phyloP scores from a whole-genome alignment of 2,329 filamentous ascomycete genomes.

The Cladobotryum mycophilum region DNA sequence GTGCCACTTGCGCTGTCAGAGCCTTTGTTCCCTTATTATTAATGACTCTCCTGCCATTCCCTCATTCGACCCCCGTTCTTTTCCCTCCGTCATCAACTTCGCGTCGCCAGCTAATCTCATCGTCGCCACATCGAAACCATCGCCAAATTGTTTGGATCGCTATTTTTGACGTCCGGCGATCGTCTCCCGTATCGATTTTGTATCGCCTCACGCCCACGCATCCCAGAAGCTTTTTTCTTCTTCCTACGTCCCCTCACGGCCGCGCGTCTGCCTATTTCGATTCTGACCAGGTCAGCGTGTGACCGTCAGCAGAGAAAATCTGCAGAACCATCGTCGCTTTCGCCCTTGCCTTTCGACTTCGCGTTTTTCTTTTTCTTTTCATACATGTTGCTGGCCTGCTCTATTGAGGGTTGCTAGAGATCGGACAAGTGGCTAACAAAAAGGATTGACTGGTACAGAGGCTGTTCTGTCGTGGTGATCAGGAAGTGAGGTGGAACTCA shows the following conservation, averaged over 20 bases:
- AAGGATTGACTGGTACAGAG: conserved; percentile 23
- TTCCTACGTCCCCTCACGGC: not conserved
- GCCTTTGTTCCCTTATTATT: conserved; percentile 7
- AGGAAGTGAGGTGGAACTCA: conserved; percentile 32
- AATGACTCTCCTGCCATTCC: conserved; percentile 7
- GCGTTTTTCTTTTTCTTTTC: too few relatives aligned
- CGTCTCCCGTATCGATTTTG: conserved; percentile 1
- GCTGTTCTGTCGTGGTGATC: conserved; percentile 26
- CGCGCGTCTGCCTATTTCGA: not conserved
- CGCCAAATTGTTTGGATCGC: conserved; percentile 9
- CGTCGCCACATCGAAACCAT: conserved; percentile 14
- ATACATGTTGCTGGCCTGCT: conserved; percentile 18
- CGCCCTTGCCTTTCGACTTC: too few relatives aligned
- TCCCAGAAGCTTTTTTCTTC: not conserved
- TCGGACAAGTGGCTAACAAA: conserved; percentile 23
- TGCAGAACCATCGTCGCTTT: too few relatives aligned
- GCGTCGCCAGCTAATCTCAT: conserved; percentile 4
- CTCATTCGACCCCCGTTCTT: conserved; percentile 3
- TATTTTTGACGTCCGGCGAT: not conserved
- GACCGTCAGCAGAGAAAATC: too few relatives aligned
- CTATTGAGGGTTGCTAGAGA: conserved; percentile 17
- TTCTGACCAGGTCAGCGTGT: not conserved
- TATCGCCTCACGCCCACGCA: not conserved
- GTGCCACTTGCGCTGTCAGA: not conserved
- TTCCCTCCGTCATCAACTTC: conserved; percentile 9